Evolutionary conservation across 192 early-diverging fungal genomes (phyloP).

Genomic region (Coemansia sp.): DNA sequence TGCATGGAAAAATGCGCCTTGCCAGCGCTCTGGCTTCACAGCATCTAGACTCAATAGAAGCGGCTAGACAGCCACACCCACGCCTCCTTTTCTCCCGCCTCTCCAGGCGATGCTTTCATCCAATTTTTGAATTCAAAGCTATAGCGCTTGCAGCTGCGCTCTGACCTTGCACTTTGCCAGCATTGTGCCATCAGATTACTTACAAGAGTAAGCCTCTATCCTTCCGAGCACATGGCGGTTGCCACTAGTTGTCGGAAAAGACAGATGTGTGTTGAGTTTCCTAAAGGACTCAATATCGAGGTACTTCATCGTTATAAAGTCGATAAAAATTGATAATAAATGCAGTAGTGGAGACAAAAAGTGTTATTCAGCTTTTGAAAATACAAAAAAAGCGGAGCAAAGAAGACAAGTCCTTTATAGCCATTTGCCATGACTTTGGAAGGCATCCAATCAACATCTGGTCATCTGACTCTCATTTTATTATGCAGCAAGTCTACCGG

Average conservation of each 20-base stretch:
- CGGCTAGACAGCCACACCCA: constrained; percentile 5
- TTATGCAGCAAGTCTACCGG: constrained; percentile 1
- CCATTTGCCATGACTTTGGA: no score
- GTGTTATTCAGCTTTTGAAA: neutral
- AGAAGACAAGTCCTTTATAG: no score
- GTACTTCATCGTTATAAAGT: constrained; percentile 73
- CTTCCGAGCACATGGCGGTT: constrained; percentile 81
- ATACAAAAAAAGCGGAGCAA: neutral
- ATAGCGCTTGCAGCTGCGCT: no score
- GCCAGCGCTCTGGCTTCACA: neutral
- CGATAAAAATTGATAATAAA: constrained; percentile 1
- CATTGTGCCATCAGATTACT: constrained; percentile 23
- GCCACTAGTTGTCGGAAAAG: constrained; percentile 72
- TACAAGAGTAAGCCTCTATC: constrained; percentile 94
- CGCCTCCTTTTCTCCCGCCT: no score
- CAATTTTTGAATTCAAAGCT: no score
- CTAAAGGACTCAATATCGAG: constrained; percentile 79
- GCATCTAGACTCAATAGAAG: constrained; percentile 2
- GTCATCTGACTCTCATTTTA: no score
- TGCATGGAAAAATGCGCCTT: no score
- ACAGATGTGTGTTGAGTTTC: constrained; percentile 78
- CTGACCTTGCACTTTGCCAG: no score
- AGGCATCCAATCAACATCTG: no score
- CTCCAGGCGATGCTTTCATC: no score
- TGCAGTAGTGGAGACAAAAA: neutral